Evolutionary conservation across 768 basidiomycete genomes (phyloP), one percentile per base, ranked within the genome.

Genomic region (Amanita exitialis): DNA sequence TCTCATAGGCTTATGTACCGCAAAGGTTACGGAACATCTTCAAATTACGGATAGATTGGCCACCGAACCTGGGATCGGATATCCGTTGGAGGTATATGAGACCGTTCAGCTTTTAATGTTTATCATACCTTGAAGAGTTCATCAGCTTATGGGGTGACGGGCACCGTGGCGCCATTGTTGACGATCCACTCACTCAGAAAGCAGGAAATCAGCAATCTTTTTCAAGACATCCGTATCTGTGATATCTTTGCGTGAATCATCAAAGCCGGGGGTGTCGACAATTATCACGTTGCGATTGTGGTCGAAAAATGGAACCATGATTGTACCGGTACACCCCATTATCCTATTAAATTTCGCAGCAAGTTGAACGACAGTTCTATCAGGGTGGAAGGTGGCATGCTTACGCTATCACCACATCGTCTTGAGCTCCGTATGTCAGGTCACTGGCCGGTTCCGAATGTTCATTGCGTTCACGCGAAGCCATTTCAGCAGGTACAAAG

Each of bases 191-290:
- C 12, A 42, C 41, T 21, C 41, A 0, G 16, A 25, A 10, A 42
- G 41, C 6, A 42, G 20, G 41, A 42, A 42, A 20, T 42, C 16
- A 3, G 58, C 53, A 18, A 73, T 69, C 56, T 65, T 62, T 45
- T 62, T 64, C 43, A 71, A 59, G 34, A 42, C 20, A 25, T 42
- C 41, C 2, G 21, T 42, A 15, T 42, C 41, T 2, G 41, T 42
- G 18, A 42, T 10, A 4, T 18, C 20, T 15, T 43, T 23, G 42
- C 42, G 42, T 1, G 66, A 67, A 53, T 73, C 71, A 41, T 73
- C 73, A 39, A 75, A 74, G 9, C 73, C 73, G 0, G 73, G 73
- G 0, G 73, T 75, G 46, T 74, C 72, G 20, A 75, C 61, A 34
- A 74, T 54, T 1, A 55, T 64, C 28, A 72, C 61, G 13, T 52